These are phyloP conservation scores for Penicillium riverlandense DNA, from an alignment of 495 filamentous ascomycete genomes.

Conservation along the genomic window DNA sequence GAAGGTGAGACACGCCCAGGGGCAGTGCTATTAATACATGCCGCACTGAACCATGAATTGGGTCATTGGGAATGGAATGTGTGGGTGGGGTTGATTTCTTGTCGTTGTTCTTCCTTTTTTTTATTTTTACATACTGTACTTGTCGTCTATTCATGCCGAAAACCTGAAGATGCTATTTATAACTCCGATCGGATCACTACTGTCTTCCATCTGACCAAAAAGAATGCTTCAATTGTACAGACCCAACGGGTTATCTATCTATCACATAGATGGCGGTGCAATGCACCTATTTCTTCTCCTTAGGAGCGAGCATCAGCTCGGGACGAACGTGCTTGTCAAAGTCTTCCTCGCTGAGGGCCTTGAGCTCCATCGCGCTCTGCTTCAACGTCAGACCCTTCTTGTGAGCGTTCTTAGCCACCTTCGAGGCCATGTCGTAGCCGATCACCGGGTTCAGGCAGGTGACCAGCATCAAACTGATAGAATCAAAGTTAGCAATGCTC, in stretches of 20 bases:
- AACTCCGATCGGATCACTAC: not conserved
- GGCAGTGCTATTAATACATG: slow-evolving; percentile 7
- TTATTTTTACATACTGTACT: too few relatives aligned
- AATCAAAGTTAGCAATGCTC: slow-evolving; percentile 12
- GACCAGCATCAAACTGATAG: slow-evolving; percentile 85
- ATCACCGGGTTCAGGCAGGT: slow-evolving; percentile 98
- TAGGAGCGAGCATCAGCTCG: slow-evolving; percentile 94
- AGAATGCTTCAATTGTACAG: slow-evolving; percentile 18
- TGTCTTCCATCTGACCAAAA: not conserved
- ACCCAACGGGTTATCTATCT: slow-evolving; percentile 4
- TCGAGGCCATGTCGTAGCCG: slow-evolving; percentile 95
- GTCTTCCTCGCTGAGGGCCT: slow-evolving; percentile 82
- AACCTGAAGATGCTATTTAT: not conserved
- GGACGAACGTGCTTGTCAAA: slow-evolving; percentile 87
- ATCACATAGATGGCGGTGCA: slow-evolving; percentile 1
- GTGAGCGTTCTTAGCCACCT: slow-evolving; percentile 98
- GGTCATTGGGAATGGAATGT: too few relatives aligned
- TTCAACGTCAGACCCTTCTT: slow-evolving; percentile 95
- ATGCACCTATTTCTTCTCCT: slow-evolving; percentile 43
- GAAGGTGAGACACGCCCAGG: slow-evolving; percentile 7
- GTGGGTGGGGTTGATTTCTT: too few relatives aligned
- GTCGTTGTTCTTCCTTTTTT: too few relatives aligned
- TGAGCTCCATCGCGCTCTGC: slow-evolving; percentile 86
- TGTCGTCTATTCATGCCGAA: too few relatives aligned
- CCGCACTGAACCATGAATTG: not conserved